Base-by-base conservation (phyloP, 768 basidiomycete genomes). In the Neoboletus subvelutipes region DNA sequence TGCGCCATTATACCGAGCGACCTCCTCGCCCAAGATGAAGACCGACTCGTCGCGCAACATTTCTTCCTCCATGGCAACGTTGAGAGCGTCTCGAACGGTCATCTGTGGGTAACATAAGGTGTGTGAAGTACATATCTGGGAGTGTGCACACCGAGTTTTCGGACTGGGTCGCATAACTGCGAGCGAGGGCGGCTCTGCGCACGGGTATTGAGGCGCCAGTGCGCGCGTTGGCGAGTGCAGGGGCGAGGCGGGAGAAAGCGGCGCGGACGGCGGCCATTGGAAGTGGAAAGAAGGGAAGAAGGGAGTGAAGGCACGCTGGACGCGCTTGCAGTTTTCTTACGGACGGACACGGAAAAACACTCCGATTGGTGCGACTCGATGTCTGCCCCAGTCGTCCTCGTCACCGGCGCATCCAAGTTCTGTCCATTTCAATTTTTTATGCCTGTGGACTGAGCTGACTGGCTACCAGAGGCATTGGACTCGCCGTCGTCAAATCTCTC, bases 41-140 rank as follows among this genome's bases (percentile, higher is more conserved):
- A 99, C 97, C 36, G 79, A 88, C 72, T 95, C 91, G 74, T 99
- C 97, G 45, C 93, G 87, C 66, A 87, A 73, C 97, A 99, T 98
- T 78, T 99, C 97, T 77, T 99, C 97, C 78, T 98, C 97, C 92
- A 99, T 94, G 29, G 97, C 97, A 54, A 87, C 77, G 76, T 98
- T 98, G 62, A 99, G 87, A 43, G 97, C 97, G 54, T 99, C 97
- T 70, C 97, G 92, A 60, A 97, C 96, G 54, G 94, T 98, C 95
- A 96, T 93, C 93, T 94, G 62, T 33, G 54, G 39, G 28, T 22
- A 31, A 47, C 36, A 50, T 59, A 50, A 63, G 60, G 33, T 49
- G 57, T 61, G 57, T 47, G 57, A 65, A 61, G 60, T 63, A 50
- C 55, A 57, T 60, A 54, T 17, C 53, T 50, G 13, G n/a, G 45